Conservation (phyloP, 805 yeast species). For the Blastobotrys terrestris region DNA sequence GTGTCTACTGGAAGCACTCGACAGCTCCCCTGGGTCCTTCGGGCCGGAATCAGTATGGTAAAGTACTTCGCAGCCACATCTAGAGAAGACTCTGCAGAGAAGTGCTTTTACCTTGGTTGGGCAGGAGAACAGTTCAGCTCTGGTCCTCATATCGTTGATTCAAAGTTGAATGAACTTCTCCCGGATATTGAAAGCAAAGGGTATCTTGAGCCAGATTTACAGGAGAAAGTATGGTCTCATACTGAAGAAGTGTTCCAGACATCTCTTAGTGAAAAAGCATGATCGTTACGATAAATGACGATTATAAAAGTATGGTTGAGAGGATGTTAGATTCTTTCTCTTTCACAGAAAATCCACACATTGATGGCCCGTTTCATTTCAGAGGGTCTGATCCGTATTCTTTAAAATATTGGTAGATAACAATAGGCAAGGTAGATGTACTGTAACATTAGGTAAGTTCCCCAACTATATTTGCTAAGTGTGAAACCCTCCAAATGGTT, state of each 20-base stretch:
- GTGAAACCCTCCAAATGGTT: too few species aligned
- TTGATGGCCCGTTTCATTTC: too few species aligned
- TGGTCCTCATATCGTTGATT: slow-evolving; percentile 18
- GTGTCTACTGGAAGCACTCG: slow-evolving; percentile 19
- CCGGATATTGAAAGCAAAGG: slow-evolving; percentile 12
- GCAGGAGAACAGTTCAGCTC: slow-evolving; percentile 15
- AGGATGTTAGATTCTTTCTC: too few species aligned
- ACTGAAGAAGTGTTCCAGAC: slow-evolving; percentile 17
- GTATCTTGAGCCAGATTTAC: slow-evolving; percentile 14
- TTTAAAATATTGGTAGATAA: too few species aligned
- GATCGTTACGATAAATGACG: too few species aligned
- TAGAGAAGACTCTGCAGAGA: slow-evolving; percentile 20
- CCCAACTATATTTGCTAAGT: too few species aligned
- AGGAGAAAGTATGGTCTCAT: slow-evolving; percentile 25
- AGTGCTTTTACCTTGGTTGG: slow-evolving; percentile 18
- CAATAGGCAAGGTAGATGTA: too few species aligned
- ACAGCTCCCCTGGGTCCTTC: slow-evolving; percentile 19
- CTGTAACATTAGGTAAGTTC: too few species aligned
- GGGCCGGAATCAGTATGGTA: slow-evolving; percentile 6
- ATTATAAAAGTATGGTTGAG: too few species aligned
- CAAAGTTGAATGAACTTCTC: slow-evolving; percentile 9
- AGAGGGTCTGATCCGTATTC: too few species aligned
- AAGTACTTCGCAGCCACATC: slow-evolving; percentile 9
- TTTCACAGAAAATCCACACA: too few species aligned
- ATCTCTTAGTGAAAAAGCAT: too few species aligned